phyloP scores from a whole-genome alignment of 208 protist genomes.

The Trypanosoma theileri region DNA sequence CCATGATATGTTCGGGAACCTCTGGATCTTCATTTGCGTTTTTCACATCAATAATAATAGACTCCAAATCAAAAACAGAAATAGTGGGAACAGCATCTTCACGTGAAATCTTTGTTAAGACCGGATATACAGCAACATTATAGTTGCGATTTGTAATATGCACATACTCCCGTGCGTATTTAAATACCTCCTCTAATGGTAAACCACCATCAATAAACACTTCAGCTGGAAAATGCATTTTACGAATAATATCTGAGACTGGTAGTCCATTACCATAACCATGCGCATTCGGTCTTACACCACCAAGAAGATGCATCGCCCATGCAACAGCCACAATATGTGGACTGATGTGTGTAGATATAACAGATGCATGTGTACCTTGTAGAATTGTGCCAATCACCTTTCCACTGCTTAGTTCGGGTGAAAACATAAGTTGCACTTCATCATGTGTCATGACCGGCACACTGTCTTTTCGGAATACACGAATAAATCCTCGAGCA shows the following conservation, averaged over 20 bases:
- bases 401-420: conserved; percentile 83
- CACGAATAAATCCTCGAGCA: conserved; percentile 74
- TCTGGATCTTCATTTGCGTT: conserved; percentile 75
- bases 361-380: conserved; percentile 66
- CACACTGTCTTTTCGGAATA: conserved; percentile 65
- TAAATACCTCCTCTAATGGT: conserved; percentile 82
- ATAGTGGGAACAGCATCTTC: conserved; percentile 89
- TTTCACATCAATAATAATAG: conserved; percentile 77
- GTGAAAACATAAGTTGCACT: conserved; percentile 75
- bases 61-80: conserved; percentile 86
- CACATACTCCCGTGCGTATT: conserved; percentile 76
- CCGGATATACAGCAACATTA: conserved; percentile 68
- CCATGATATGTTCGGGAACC: conserved; percentile 73
- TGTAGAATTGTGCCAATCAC: conserved; percentile 73
- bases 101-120: conserved; percentile 82
- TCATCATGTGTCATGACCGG: conserved; percentile 62
- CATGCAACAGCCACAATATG: conserved; percentile 87
- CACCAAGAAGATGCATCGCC: conserved; percentile 85
- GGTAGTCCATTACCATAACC: conserved; percentile 83
- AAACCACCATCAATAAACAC: conserved; percentile 77
- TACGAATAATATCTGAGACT: conserved; percentile 80
- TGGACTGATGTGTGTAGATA: conserved; percentile 77
- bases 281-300: conserved; percentile 59
- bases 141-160: conserved; percentile 41
- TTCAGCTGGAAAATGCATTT: conserved; percentile 66